Evolutionary conservation across 352 stramenopile species (phyloP).

Genomic region (Aphanomyces euteiches): DNA sequence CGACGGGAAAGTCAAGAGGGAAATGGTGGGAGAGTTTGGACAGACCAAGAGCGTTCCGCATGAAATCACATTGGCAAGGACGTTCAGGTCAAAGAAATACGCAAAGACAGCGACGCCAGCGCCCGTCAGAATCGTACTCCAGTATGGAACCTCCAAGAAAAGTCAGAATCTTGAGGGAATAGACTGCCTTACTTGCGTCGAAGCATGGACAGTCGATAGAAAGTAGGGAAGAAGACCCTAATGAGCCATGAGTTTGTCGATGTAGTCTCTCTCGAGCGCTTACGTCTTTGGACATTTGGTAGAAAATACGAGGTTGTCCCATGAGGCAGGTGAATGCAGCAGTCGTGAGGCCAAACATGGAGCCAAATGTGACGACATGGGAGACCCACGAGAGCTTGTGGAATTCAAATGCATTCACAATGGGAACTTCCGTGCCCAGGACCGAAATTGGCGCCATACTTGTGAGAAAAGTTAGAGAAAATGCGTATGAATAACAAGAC

Average conservation of each 20-base stretch:
- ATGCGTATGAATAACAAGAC: constrained; percentile 23
- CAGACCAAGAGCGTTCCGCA: constrained; percentile 57
- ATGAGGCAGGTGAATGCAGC: constrained; percentile 89
- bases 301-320: constrained; percentile 90
- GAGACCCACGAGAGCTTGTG: constrained; percentile 55
- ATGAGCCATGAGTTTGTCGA: not conserved
- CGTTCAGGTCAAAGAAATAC: constrained; percentile 88
- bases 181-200: constrained; percentile 55
- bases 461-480: not conserved
- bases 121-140: constrained; percentile 88
- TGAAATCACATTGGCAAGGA: constrained; percentile 89
- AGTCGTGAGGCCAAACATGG: constrained; percentile 90
- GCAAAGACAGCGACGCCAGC: constrained; percentile 69
- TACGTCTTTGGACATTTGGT: constrained; percentile 86
- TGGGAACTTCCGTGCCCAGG: constrained; percentile 66
- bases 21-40: not conserved
- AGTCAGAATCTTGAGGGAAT: not conserved
- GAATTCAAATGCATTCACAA: constrained; percentile 82
- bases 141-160: constrained; percentile 34
- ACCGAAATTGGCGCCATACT: constrained; percentile 71
- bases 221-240: constrained; percentile 48
- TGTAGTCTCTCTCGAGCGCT: too few relatives aligned
- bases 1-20: constrained; percentile 31
- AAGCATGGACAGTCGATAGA: constrained; percentile 56
- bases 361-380: constrained; percentile 86